phyloP scores from a whole-genome alignment of 306 rosid species.

The Vigna nakashimae region DNA sequence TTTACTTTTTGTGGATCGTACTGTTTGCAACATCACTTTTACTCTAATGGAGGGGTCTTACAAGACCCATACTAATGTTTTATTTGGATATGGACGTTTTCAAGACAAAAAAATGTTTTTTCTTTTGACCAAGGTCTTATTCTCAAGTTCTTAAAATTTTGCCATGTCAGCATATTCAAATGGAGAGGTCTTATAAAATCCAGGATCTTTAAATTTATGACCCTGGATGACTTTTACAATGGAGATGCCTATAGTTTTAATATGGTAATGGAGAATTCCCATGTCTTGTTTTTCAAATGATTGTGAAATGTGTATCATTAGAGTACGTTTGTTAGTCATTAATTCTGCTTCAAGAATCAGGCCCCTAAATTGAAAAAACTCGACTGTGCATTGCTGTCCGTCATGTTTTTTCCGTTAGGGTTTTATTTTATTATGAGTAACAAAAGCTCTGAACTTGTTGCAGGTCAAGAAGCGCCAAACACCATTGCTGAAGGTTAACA shows the following conservation, averaged over 20 bases:
- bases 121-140: no score
- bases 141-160: no score
- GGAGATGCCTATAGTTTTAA: not conserved
- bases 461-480: slow-evolving; percentile 86
- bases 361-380: slow-evolving; percentile 5
- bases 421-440: slow-evolving; percentile 18
- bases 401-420: not conserved
- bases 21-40: no score
- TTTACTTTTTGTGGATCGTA: no score
- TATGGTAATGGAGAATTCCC: slow-evolving; percentile 15
- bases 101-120: no score
- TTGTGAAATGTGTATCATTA: not conserved
- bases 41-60: no score
- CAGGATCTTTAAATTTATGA: no score
- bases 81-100: no score
- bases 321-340: slow-evolving; percentile 18
- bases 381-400: not conserved
- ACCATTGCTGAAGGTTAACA: slow-evolving; percentile 85
- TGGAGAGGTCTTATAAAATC: no score
- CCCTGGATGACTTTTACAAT: no score
- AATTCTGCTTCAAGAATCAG: slow-evolving; percentile 29
- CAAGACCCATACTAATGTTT: no score
- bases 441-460: slow-evolving; percentile 48
- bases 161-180: no score
- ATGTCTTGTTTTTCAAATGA: slow-evolving; percentile 36